Evolutionary conservation across 1,284 basidiomycete species (phyloP).

Genomic region (Cutaneotrichosporon sp.): DNA sequence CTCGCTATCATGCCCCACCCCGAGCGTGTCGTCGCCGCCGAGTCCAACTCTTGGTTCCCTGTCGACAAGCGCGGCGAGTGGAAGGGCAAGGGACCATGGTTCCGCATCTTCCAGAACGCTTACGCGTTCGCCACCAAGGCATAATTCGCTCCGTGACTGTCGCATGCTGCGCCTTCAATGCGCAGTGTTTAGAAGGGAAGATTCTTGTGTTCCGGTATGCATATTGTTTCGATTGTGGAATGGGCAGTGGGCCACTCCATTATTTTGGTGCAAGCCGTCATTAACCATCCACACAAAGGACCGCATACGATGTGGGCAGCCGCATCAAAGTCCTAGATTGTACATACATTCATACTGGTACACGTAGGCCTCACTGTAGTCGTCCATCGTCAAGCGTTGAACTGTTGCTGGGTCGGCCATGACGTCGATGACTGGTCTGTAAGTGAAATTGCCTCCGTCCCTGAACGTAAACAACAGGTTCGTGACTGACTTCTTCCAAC

Average conservation of each 20-base stretch:
- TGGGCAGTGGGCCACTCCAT: too few relatives aligned
- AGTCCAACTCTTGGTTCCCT: conserved; percentile 86
- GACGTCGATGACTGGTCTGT: not conserved
- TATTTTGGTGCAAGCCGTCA: too few relatives aligned
- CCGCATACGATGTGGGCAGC: not conserved
- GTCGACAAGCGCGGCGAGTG: conserved; percentile 62
- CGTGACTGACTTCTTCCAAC: conserved; percentile 7
- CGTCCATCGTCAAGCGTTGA: not conserved
- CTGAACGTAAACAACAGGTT: conserved; percentile 5
- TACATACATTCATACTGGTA: not conserved
- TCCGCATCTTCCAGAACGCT: conserved; percentile 90
- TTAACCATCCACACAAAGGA: not conserved
- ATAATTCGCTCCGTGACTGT: not conserved
- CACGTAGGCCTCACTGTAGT: not conserved
- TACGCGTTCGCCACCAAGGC: conserved; percentile 50
- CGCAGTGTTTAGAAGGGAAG: not conserved
- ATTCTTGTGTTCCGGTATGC: conserved; percentile 1
- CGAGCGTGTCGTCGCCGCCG: conserved; percentile 71
- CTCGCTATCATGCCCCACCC: conserved; percentile 96
- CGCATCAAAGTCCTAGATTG: not conserved
- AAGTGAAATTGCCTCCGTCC: conserved; percentile 7
- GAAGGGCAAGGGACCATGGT: conserved; percentile 83
- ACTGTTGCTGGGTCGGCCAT: not conserved
- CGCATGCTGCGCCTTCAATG: not conserved
- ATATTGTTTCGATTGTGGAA: not conserved